Base-by-base conservation (phyloP, 202 grass and related monocot species). In the Digitaria exilis region DNA sequence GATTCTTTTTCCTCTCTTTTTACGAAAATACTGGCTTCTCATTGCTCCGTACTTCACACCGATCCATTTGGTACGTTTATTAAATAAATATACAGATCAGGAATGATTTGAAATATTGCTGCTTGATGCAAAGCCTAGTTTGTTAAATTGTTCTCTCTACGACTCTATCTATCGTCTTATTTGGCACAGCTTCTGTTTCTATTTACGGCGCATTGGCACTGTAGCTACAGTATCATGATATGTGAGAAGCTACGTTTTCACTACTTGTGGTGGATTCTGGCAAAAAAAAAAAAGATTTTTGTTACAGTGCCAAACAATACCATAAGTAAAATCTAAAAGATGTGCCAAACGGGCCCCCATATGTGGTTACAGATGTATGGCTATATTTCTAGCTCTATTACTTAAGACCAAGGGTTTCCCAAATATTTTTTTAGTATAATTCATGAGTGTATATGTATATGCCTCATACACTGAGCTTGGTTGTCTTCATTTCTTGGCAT, bases 101-200 rank as follows among this genome's bases (percentile, higher is more conserved):
- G 74, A 46, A 46, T 45, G 73, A 44, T 18, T 39, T 49, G 15
- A 70, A 70, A 78, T 21, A 77, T 37, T 5, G 19, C 34, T 66
- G 35, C 78, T 75, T 71, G 65, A 28, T 71, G 9, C n/a, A 71
- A 62, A 70, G 29, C 29, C 50, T 56, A 34, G 28, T 59, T 77
- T 59, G 10, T n/a, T n/a, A 41, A 21, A 59, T 34, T 51, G 14
- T 9, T 69, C 14, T 59, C 24, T 28, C 55, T 26, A 4, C 28
- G n/a, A n/a, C n/a, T n/a, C n/a, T n/a, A n/a, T n/a, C n/a, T n/a
- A n/a, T n/a, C n/a, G n/a, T n/a, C n/a, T n/a, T n/a, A n/a, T n/a
- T n/a, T n/a, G n/a, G n/a, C n/a, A n/a, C n/a, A n/a, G n/a, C n/a
- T n/a, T n/a, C n/a, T n/a, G n/a, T n/a, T n/a, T n/a, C n/a, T n/a